phyloP scores from a whole-genome alignment of 352 stramenopile genomes.

The Pythium aquatile region DNA sequence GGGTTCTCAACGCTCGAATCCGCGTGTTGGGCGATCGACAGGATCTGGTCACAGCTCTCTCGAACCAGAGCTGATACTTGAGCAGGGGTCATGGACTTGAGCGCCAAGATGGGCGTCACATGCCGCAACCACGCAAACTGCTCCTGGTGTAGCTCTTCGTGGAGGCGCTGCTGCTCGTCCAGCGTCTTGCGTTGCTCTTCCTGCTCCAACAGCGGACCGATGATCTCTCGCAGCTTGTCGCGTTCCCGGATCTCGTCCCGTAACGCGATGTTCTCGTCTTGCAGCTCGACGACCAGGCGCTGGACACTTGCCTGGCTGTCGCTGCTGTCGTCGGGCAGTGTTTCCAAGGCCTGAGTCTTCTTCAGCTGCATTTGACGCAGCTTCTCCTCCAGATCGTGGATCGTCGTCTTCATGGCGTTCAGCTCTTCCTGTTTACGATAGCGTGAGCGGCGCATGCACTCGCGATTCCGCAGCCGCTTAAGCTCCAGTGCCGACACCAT shows the following conservation, averaged over 20 bases:
- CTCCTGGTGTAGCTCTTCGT: constrained; percentile 11
- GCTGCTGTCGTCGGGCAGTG: neutral
- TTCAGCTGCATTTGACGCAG: constrained; percentile 17
- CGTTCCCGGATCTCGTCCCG: constrained; percentile 21
- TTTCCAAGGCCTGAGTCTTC: neutral
- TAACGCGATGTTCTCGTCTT: constrained; percentile 20
- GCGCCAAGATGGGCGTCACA: constrained; percentile 17
- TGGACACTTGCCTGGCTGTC: neutral
- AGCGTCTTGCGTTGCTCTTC: constrained; percentile 25
- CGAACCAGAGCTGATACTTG: constrained; percentile 14
- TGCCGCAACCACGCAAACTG: constrained; percentile 27
- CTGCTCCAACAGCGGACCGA: constrained; percentile 25
- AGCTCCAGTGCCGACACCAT: constrained; percentile 16
- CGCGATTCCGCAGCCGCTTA: constrained; percentile 29
- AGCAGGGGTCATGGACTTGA: constrained; percentile 4
- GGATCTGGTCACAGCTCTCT: constrained; percentile 24
- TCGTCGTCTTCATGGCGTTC: constrained; percentile 19
- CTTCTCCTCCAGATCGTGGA: constrained; percentile 20
- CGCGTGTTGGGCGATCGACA: constrained; percentile 15
- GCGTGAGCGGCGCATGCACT: constrained; percentile 24
- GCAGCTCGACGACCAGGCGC: constrained; percentile 10
- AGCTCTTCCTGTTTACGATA: constrained; percentile 24
- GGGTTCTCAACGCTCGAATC: constrained; percentile 15
- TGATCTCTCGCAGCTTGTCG: constrained; percentile 17
- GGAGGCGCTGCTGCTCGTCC: constrained; percentile 20